A percentile compares a stretch with the other conserved stretches of the same genome.
Conservation (phyloP, 2,329 filamentous ascomycete genomes). For the Amesomyces nigricolor region DNA sequence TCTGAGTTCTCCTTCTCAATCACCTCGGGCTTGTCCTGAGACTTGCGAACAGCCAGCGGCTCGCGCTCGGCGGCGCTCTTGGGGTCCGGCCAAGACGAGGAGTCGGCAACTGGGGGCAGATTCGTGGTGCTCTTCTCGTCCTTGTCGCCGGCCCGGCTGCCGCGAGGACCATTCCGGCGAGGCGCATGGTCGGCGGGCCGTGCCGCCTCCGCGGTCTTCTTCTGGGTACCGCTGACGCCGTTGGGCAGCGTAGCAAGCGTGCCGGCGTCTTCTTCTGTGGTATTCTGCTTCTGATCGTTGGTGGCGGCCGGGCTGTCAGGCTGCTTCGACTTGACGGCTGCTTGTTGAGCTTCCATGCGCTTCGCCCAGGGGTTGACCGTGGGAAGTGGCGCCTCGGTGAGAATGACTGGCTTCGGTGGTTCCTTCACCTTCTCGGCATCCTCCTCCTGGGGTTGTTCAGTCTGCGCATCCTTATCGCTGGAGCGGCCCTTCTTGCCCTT, state of each 20-base stretch:
- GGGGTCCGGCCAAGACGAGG: conserved; percentile 83
- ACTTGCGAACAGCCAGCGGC: conserved; percentile 74
- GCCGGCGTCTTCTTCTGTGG: conserved; percentile 25
- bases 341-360: conserved; percentile 59
- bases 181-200: conserved; percentile 38
- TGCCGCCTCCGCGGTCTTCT: conserved; percentile 38
- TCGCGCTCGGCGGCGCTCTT: conserved; percentile 63
- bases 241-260: conserved; percentile 20
- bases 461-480: conserved; percentile 49
- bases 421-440: conserved; percentile 52
- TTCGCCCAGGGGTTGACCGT: conserved; percentile 84
- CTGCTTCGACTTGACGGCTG: conserved; percentile 45
- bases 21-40: conserved; percentile 56
- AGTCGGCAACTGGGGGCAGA: conserved; percentile 66
- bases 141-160: conserved; percentile 42
- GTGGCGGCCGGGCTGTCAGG: conserved; percentile 17
- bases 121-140: conserved; percentile 32
- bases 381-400: conserved; percentile 78
- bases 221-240: conserved; percentile 36
- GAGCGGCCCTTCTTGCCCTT: conserved; percentile 58
- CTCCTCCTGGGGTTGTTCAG: conserved; percentile 43
- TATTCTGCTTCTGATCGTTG: conserved; percentile 41
- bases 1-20: conserved; percentile 61
- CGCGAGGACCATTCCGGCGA: conserved; percentile 40
- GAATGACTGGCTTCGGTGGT: conserved; percentile 51